These are phyloP conservation scores for Colletotrichum cuscutae DNA, from an alignment of 2,329 filamentous ascomycete genomes.

Conservation along the genomic window DNA sequence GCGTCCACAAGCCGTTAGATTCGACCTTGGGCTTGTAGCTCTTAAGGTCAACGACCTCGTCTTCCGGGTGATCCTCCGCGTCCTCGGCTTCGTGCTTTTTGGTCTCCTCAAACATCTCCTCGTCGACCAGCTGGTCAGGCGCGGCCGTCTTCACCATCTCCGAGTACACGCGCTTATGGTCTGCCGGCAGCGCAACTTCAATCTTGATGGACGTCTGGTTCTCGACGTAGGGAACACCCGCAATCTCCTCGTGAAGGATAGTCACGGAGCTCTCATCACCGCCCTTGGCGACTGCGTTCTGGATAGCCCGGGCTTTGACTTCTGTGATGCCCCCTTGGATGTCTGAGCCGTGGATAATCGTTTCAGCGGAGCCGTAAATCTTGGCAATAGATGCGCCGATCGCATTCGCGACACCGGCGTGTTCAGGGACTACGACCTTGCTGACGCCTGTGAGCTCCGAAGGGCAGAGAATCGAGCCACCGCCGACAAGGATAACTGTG, in stretches of 20 bases:
- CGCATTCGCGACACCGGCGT: constrained; percentile 39
- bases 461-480: constrained; percentile 37
- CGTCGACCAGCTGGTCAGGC: constrained; percentile 16
- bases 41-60: constrained; percentile 13
- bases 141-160: constrained; percentile 17
- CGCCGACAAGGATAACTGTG: constrained; percentile 39
- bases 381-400: constrained; percentile 39
- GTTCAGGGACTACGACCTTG: constrained; percentile 35
- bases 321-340: constrained; percentile 32
- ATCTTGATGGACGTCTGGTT: constrained; percentile 38
- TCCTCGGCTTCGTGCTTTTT: constrained; percentile 17
- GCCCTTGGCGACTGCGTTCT: constrained; percentile 36
- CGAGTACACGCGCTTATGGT: constrained; percentile 35
- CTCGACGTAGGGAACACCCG: constrained; percentile 38
- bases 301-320: constrained; percentile 34
- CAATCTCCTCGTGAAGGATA: constrained; percentile 37
- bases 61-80: background rate
- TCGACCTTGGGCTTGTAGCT: constrained; percentile 29
- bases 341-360: constrained; percentile 36
- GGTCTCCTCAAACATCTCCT: constrained; percentile 30
- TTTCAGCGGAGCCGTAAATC: constrained; percentile 36
- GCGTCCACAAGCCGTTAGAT: constrained; percentile 33
- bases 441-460: constrained; percentile 35
- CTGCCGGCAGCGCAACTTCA: constrained; percentile 36
- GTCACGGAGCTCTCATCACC: constrained; percentile 34